Conservation (phyloP, 495 filamentous ascomycete genomes). For the Aspergillus leporis region DNA sequence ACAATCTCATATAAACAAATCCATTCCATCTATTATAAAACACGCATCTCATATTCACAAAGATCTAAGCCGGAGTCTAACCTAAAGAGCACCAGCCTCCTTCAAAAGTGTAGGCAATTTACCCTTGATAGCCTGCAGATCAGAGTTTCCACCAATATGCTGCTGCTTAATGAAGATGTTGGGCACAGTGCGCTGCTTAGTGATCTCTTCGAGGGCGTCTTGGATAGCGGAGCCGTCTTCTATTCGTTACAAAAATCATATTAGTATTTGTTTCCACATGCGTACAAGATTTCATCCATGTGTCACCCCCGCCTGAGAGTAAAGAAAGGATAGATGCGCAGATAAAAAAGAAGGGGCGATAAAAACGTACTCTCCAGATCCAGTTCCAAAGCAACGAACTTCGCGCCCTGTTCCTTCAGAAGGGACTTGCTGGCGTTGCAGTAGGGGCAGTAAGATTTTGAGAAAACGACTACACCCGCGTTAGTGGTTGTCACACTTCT, state of each 20-base stretch:
- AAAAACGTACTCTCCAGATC: slow-evolving; percentile 72
- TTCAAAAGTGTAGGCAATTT: slow-evolving; percentile 61
- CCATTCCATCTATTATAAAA: slow-evolving; percentile 38
- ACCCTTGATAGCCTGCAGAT: slow-evolving; percentile 68
- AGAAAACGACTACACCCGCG: slow-evolving; percentile 73
- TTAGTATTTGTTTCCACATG: background rate
- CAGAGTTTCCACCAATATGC: slow-evolving; percentile 97
- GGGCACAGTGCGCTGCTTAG: slow-evolving; percentile 81
- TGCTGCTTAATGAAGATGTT: slow-evolving; percentile 90
- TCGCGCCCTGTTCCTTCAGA: slow-evolving; percentile 67
- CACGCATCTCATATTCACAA: background rate
- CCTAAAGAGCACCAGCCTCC: slow-evolving; percentile 64
- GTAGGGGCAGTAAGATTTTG: slow-evolving; percentile 97
- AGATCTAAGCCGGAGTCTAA: slow-evolving; percentile 3
- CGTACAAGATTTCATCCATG: too few relatives aligned
- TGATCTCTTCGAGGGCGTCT: slow-evolving; percentile 76
- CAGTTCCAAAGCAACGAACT: slow-evolving; percentile 75
- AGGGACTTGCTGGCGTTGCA: slow-evolving; percentile 77
- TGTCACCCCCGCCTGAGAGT: too few relatives aligned
- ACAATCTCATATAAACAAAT: slow-evolving; percentile 11
- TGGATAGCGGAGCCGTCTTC: slow-evolving; percentile 84
- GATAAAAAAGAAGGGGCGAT: slow-evolving; percentile 11
- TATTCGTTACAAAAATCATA: slow-evolving; percentile 29
- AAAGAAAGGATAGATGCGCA: too few relatives aligned
- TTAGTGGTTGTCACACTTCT: background rate